Evolutionary conservation across 176 grass and related monocot genomes (phyloP).

Genomic region (Bothriochloa decipiens): DNA sequence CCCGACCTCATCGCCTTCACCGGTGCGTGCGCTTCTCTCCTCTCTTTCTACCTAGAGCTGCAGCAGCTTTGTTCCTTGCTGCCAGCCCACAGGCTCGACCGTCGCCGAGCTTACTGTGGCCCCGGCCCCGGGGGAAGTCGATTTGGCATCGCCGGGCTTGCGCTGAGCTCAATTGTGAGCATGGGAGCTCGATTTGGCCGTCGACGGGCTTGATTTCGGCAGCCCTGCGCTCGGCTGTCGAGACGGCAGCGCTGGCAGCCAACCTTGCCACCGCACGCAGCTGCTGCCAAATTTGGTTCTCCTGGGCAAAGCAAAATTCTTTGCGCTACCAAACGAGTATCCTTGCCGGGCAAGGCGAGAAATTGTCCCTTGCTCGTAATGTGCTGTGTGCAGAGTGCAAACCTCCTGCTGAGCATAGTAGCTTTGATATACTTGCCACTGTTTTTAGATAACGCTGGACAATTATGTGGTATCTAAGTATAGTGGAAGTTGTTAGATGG

Average conservation of each 20-base stretch:
- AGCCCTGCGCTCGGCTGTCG: not conserved
- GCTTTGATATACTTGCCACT: not conserved
- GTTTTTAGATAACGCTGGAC: too few relatives aligned
- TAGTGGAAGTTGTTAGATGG: not conserved
- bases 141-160: not conserved
- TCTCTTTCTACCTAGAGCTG: not conserved
- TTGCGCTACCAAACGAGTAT: not conserved
- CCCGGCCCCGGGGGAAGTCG: not conserved
- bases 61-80: not conserved
- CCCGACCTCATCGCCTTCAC: constrained; percentile 92
- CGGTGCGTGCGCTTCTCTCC: constrained; percentile 52
- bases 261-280: not conserved
- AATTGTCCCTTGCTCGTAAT: not conserved
- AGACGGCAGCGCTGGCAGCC: not conserved
- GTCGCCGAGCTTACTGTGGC: too few relatives aligned
- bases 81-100: too few relatives aligned
- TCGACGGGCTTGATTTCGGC: not conserved
- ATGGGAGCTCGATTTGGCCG: too few relatives aligned
- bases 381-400: not conserved
- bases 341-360: not conserved
- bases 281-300: not conserved
- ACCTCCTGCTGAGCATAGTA: not conserved
- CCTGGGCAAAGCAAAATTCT: not conserved
- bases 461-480: not conserved
- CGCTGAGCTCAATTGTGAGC: not conserved